Evolutionary conservation across 257 asterid genomes (phyloP), one percentile per base, ranked within the genome.

Genomic region (Gentiana straminea): DNA sequence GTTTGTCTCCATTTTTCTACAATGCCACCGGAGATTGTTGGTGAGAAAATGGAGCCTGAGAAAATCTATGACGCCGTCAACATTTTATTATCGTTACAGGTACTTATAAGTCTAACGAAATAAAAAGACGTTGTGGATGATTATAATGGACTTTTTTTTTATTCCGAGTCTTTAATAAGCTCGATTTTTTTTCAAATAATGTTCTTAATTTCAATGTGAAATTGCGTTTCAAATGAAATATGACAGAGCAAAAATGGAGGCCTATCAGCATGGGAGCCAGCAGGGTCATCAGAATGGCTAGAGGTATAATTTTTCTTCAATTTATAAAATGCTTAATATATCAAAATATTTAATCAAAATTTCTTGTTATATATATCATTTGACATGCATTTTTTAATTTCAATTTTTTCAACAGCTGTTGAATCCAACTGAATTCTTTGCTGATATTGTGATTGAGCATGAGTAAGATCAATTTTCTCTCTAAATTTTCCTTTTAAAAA

Each of bases 221-320:
- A n/a, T 35, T 3, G 1, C 1, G 15, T 15, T 35, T 63, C 49
- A 3, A 54, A 45, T 33, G 5, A 45, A 36, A 35, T 49, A 67
- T 59, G 47, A 34, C 90, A 89, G 95, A 89, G 95, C 64, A 80
- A 89, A 70, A 86, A 89, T 54, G 97, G 97, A 0, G 97, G 97
- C 4, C 72, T 89, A 52, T 69, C 95, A 59, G 95, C 93, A 48
- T 89, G 97, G 97, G 97, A 89, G 66, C 97, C 97, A n/a, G 95
- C 94, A 49, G 93, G 95, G 60, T 74, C 94, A 61, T 69, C 84
- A 0, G 70, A 78, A 8, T 89, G 95, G 94, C 65, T 89, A 50
- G 97, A 89, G 95, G 94, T 86, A 64, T 33, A 35, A 36, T 57
- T 11, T 52, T 69, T 50, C 15, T 57, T 3, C n/a, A 50, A 59